phyloP scores from a whole-genome alignment of 2,329 filamentous ascomycete genomes.

The Aspergillus pseudoglaucus region DNA sequence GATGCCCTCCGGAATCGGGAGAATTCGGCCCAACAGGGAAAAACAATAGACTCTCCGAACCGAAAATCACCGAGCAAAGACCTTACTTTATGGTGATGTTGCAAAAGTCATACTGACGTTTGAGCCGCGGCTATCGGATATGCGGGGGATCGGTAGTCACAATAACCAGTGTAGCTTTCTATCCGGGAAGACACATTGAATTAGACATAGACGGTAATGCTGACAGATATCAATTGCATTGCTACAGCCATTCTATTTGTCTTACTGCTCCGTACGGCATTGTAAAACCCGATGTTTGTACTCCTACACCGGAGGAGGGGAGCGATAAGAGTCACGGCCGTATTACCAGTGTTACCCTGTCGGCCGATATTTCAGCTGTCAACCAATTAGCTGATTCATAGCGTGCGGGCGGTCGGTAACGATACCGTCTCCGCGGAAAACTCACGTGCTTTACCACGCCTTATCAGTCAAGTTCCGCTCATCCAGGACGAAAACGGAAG shows the following conservation, averaged over 20 bases:
- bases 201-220: not conserved
- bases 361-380: not conserved
- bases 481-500: slow-evolving; percentile 4
- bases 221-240: no score
- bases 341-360: not conserved
- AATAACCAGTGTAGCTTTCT: not conserved
- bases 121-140: not conserved
- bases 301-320: not conserved
- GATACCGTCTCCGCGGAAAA: slow-evolving; percentile 12
- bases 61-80: not conserved
- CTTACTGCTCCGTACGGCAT: no score
- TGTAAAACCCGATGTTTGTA: no score
- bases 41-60: not conserved
- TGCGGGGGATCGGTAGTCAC: not conserved
- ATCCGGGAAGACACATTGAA: not conserved
- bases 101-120: not conserved
- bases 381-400: no score
- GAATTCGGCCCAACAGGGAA: not conserved
- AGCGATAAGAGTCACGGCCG: not conserved
- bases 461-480: slow-evolving; percentile 10
- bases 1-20: not conserved
- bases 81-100: not conserved
- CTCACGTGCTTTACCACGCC: slow-evolving; percentile 8
- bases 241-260: no score
- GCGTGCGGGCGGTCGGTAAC: no score